phyloP scores from a whole-genome alignment of 495 filamentous ascomycete genomes.

The Podospora tetraspora region DNA sequence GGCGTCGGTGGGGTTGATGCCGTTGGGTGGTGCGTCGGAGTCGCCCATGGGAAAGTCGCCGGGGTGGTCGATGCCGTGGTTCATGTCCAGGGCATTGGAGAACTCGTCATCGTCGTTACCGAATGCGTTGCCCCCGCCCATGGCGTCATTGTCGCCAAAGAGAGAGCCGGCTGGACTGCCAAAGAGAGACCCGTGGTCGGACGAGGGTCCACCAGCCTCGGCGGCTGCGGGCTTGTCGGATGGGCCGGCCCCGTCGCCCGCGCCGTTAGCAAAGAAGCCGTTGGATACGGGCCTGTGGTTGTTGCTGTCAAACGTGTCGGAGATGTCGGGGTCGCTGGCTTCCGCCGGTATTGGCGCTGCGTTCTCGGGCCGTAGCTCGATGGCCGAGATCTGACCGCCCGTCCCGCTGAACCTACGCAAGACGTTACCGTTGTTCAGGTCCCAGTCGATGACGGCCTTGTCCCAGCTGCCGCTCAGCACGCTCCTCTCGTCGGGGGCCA shows the following conservation, averaged over 20 bases:
- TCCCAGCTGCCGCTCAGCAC: constrained; percentile 96
- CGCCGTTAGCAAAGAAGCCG: constrained; percentile 38
- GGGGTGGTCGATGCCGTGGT: constrained; percentile 43
- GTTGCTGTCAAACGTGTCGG: constrained; percentile 60
- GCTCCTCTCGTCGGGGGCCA: constrained; percentile 80
- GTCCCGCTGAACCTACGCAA: constrained; percentile 68
- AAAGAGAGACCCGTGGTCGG: constrained; percentile 70
- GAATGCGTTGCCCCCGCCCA: constrained; percentile 53
- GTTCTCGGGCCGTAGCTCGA: constrained; percentile 79
- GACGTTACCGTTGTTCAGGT: constrained; percentile 79
- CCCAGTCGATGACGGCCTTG: constrained; percentile 90
- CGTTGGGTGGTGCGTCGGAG: constrained; percentile 10
- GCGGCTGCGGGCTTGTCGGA: background rate
- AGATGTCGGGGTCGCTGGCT: constrained; percentile 50
- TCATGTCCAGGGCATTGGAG: constrained; percentile 66
- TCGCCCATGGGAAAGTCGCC: constrained; percentile 40
- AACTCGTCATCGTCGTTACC: constrained; percentile 83
- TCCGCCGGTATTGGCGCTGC: constrained; percentile 68
- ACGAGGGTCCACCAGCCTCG: constrained; percentile 46
- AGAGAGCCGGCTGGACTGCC: constrained; percentile 51
- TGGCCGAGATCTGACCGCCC: constrained; percentile 77
- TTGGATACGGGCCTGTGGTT: constrained; percentile 45
- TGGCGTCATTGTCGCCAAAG: constrained; percentile 55
- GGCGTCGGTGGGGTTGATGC: background rate
- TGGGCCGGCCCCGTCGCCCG: constrained; percentile 15